Evolutionary conservation across 495 filamentous ascomycete species (phyloP).

Genomic region (Lepraria neglecta): DNA sequence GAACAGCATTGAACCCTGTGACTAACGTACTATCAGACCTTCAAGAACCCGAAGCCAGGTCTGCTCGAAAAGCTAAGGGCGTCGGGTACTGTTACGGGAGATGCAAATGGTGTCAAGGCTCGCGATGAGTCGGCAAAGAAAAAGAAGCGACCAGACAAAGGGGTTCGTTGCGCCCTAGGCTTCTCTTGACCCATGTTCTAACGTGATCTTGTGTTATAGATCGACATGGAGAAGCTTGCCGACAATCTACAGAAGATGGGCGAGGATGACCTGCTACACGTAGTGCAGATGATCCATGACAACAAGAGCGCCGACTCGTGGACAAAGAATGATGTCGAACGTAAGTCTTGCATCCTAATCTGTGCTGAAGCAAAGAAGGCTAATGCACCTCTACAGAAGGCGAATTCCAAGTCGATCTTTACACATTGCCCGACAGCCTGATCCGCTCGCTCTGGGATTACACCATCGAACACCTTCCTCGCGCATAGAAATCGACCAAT

Average conservation of each 20-base stretch:
- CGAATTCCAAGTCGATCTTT: conserved; percentile 97
- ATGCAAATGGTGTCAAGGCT: conserved; percentile 56
- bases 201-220: conserved; percentile 34
- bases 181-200: neutral
- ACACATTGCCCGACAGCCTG: conserved; percentile 75
- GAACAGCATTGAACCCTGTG: neutral
- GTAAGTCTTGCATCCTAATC: conserved; percentile 43
- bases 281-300: conserved; percentile 97
- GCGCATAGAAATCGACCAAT: neutral
- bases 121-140: conserved; percentile 62
- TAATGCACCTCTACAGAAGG: conserved; percentile 54
- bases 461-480: conserved; percentile 40
- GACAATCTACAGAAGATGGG: conserved; percentile 78
- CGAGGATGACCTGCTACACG: conserved; percentile 85
- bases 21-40: conserved; percentile 46
- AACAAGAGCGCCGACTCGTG: conserved; percentile 88
- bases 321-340: conserved; percentile 93
- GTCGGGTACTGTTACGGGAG: conserved; percentile 75
- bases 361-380: neutral
- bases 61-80: conserved; percentile 67
- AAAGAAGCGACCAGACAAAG: conserved; percentile 68
- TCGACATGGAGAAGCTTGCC: conserved; percentile 96
- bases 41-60: conserved; percentile 85
- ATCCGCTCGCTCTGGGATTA: conserved; percentile 94
- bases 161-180: conserved; percentile 37